These are phyloP conservation scores for Dioscorea alata DNA, from an alignment of 106 monocot species.

Conservation along the genomic window DNA sequence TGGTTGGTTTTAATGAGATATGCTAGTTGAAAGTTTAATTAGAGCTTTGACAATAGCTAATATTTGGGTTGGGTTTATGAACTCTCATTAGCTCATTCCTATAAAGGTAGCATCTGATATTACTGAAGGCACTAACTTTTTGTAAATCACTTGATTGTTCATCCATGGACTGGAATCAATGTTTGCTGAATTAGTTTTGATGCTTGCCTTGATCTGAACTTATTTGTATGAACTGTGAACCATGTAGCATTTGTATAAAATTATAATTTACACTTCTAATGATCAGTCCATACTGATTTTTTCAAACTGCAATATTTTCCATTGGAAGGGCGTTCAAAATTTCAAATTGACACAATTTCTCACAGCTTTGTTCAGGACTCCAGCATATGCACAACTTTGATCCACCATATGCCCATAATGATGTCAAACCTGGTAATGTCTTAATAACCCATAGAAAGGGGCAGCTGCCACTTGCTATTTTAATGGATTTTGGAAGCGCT, in stretches of 20 bases:
- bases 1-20: too few relatives aligned
- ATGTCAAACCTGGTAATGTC: conserved; percentile 96
- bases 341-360: not conserved
- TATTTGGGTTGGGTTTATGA: too few relatives aligned
- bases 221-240: not conserved
- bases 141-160: too few relatives aligned
- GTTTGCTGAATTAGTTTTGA: not conserved
- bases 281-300: not conserved
- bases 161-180: too few relatives aligned
- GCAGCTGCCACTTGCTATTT: conserved; percentile 70
- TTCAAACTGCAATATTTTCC: not conserved
- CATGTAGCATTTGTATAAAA: not conserved
- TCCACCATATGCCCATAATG: conserved; percentile 98
- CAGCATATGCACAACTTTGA: conserved; percentile 95
- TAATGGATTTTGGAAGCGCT: conserved; percentile 99
- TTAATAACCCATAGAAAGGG: conserved; percentile 74
- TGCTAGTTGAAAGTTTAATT: too few relatives aligned
- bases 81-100: too few relatives aligned
- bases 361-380: conserved; percentile 91
- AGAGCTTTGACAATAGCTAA: too few relatives aligned
- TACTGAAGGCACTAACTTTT: too few relatives aligned
- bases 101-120: too few relatives aligned
- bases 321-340: too few relatives aligned
- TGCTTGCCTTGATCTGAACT: not conserved
- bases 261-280: not conserved